These are phyloP conservation scores for Boechera retrofracta DNA, from an alignment of 345 rosid genomes.

Conservation along the genomic window DNA sequence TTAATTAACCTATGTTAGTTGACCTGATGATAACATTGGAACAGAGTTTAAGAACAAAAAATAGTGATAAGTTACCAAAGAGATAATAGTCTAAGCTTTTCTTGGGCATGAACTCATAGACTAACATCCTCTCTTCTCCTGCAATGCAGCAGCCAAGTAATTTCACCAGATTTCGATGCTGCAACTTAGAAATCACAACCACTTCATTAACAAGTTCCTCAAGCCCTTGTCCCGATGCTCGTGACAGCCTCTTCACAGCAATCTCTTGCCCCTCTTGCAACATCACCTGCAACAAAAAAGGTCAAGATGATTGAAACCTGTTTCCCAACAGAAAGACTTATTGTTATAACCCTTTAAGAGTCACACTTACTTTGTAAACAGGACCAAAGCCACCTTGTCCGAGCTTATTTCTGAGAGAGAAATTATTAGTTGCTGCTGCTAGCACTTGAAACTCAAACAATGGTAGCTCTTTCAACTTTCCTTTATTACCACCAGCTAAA, in stretches of 20 bases:
- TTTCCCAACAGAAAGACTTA: background rate
- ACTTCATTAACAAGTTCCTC: slow-evolving; percentile 70
- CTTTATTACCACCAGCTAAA: slow-evolving; percentile 48
- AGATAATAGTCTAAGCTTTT: slow-evolving; percentile 52
- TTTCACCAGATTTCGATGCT: slow-evolving; percentile 68
- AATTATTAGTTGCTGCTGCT: slow-evolving; percentile 50
- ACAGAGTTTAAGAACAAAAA: background rate
- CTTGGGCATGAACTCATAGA: slow-evolving; percentile 64
- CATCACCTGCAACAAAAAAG: slow-evolving; percentile 50
- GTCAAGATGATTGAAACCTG: background rate
- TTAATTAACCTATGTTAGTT: slow-evolving; percentile 7
- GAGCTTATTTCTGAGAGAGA: slow-evolving; percentile 47
- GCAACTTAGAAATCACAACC: slow-evolving; percentile 62
- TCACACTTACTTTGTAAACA: slow-evolving; percentile 46
- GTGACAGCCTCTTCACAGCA: slow-evolving; percentile 66
- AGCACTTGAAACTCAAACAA: slow-evolving; percentile 53
- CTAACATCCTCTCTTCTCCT: slow-evolving; percentile 62
- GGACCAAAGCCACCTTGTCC: slow-evolving; percentile 63
- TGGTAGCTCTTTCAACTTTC: slow-evolving; percentile 46
- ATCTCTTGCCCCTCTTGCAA: slow-evolving; percentile 52
- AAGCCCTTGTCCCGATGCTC: slow-evolving; percentile 64
- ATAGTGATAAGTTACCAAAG: slow-evolving; percentile 38
- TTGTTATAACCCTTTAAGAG: background rate
- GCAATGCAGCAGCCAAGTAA: slow-evolving; percentile 62
- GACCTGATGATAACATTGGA: background rate